A percentile compares a stretch with the other conserved stretches of the same genome.
Evolutionary conservation across 148 eudicot genomes (phyloP).

Genomic region (Arbutus unedo): DNA sequence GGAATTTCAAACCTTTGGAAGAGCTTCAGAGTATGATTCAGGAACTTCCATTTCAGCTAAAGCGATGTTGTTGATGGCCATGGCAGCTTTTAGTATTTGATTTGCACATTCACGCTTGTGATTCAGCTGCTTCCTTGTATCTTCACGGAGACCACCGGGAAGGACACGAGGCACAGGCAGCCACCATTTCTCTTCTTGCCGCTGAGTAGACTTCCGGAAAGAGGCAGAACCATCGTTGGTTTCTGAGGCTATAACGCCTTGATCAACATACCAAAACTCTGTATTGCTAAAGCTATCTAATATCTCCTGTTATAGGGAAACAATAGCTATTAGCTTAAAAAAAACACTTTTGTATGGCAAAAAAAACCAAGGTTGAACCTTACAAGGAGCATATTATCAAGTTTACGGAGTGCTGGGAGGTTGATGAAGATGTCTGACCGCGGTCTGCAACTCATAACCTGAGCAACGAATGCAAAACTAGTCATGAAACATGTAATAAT

Average conservation of each 20-base stretch:
- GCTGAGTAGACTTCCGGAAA: conserved; percentile 53
- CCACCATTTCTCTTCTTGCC: conserved; percentile 98
- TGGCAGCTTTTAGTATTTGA: conserved; percentile 89
- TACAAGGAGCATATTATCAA: conserved; percentile 88
- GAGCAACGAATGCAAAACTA: conserved; percentile 22
- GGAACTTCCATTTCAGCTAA: conserved; percentile 95
- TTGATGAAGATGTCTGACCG: conserved; percentile 75
- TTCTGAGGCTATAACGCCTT: conserved; percentile 68
- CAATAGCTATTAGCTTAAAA: neutral
- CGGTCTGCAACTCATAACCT: conserved; percentile 91
- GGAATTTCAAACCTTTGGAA: conserved; percentile 65
- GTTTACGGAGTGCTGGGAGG: conserved; percentile 90
- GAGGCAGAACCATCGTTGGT: conserved; percentile 66
- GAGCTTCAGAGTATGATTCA: conserved; percentile 79
- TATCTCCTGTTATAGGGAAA: conserved; percentile 54
- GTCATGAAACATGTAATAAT: neutral
- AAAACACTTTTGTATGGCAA: neutral
- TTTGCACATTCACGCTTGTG: conserved; percentile 83
- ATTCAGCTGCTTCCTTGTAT: conserved; percentile 57
- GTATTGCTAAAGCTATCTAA: conserved; percentile 66
- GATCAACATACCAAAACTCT: conserved; percentile 97
- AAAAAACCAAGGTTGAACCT: conserved; percentile 21
- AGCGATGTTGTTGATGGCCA: conserved; percentile 69
- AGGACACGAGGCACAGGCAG: conserved; percentile 93
- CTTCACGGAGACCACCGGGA: conserved; percentile 69